phyloP scores from a whole-genome alignment of 2,329 filamentous ascomycete species.

The Hypoxylon sp. region DNA sequence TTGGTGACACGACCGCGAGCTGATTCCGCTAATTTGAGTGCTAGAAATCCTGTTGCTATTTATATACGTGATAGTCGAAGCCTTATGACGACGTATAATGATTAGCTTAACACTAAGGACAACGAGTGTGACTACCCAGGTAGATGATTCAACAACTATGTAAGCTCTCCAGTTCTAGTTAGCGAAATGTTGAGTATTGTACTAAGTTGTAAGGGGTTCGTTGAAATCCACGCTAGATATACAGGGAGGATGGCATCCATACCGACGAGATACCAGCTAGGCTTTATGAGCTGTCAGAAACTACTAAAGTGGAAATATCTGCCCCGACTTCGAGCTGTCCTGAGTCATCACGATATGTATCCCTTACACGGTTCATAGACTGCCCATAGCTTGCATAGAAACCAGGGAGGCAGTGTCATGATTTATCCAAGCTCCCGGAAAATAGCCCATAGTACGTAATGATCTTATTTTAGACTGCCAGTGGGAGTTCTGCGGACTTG shows the following conservation, averaged over 20 bases:
- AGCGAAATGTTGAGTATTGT: not conserved
- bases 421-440: not conserved
- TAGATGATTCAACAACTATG: not conserved
- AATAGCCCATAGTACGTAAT: not conserved
- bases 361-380: not conserved
- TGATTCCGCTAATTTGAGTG: not conserved
- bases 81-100: not conserved
- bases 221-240: not conserved
- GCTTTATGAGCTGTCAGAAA: not conserved
- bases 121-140: not conserved
- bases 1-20: not conserved
- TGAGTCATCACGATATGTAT: not conserved
- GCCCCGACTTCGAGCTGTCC: not conserved
- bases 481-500: too few species aligned
- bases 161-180: not conserved
- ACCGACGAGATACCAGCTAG: not conserved
- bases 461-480: not conserved
- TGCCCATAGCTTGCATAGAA: not conserved
- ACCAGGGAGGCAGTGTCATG: not conserved
- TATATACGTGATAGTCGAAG: not conserved
- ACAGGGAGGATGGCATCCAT: not conserved
- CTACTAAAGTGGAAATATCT: not conserved
- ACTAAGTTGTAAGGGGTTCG: conserved; percentile 1
- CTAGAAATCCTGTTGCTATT: not conserved
- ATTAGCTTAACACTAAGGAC: not conserved